Conservation (phyloP, 306 rosid species). For the Quillaja saponaria region DNA sequence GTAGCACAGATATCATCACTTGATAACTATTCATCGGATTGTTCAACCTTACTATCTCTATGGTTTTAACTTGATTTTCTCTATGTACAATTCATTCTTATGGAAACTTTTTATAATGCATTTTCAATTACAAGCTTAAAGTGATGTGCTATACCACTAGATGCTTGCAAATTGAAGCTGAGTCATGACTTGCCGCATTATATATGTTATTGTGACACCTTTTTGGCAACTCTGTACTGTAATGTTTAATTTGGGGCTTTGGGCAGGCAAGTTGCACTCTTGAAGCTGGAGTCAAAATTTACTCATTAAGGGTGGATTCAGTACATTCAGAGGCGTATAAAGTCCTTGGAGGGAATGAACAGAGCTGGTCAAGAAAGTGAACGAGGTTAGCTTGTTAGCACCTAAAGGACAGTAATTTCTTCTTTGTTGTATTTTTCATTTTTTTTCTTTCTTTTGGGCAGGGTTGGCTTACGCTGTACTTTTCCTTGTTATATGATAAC, state of each 20-base stretch:
- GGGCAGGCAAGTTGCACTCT: constrained; percentile 93
- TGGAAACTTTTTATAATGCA: background rate
- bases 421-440: background rate
- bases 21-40: background rate
- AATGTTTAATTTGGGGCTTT: constrained; percentile 16
- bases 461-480: background rate
- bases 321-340: constrained; percentile 96
- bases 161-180: constrained; percentile 1
- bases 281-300: constrained; percentile 96
- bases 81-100: background rate
- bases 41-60: background rate
- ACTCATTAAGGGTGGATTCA: constrained; percentile 87
- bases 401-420: constrained; percentile 11
- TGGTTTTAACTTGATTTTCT: background rate
- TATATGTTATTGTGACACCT: constrained; percentile 2
- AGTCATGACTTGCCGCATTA: too few relatives aligned
- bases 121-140: background rate
- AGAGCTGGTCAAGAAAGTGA: constrained; percentile 89
- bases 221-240: constrained; percentile 7
- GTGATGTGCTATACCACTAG: background rate
- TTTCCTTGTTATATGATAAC: background rate
- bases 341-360: constrained; percentile 94
- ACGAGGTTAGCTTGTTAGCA: constrained; percentile 52
- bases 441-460: background rate
- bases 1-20: background rate